Evolutionary conservation across 164 flowering plant genomes (phyloP).

Genomic region (Chimonanthus salicifolius): DNA sequence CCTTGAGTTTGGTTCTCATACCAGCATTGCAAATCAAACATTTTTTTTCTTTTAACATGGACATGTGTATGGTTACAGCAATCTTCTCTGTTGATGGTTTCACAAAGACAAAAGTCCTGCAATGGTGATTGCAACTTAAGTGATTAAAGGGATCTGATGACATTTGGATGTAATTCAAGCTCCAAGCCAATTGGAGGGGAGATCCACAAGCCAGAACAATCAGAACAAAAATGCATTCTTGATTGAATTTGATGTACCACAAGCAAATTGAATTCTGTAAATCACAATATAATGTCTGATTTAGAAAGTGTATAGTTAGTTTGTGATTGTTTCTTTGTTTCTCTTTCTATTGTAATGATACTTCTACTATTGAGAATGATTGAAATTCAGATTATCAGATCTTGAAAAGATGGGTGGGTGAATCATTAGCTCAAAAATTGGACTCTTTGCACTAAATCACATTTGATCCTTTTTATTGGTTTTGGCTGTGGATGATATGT

Average conservation of each 20-base stretch:
- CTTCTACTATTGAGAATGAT: too few relatives aligned
- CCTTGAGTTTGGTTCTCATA: background rate
- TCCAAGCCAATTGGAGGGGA: background rate
- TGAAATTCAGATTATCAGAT: too few relatives aligned
- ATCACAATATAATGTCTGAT: too few relatives aligned
- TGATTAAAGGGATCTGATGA: background rate
- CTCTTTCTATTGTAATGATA: too few relatives aligned
- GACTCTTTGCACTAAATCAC: too few relatives aligned
- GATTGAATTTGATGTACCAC: background rate
- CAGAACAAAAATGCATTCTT: background rate
- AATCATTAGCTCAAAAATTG: too few relatives aligned
- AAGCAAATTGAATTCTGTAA: background rate
- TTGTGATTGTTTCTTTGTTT: too few relatives aligned
- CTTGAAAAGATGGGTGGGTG: too few relatives aligned
- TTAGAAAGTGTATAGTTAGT: too few relatives aligned
- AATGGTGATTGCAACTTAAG: background rate
- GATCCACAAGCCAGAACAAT: background rate
- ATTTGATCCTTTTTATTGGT: too few relatives aligned
- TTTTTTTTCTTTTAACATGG: background rate
- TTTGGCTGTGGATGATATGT: too few relatives aligned
- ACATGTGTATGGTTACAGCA: constrained; percentile 31
- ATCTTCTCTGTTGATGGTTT: constrained; percentile 46
- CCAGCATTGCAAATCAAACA: background rate
- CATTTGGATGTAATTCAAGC: background rate
- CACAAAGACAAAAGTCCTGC: constrained; percentile 30